These are phyloP conservation scores for Rhizopus microsporus DNA, from an alignment of 371 early-diverging fungal genomes.

Conservation along the genomic window DNA sequence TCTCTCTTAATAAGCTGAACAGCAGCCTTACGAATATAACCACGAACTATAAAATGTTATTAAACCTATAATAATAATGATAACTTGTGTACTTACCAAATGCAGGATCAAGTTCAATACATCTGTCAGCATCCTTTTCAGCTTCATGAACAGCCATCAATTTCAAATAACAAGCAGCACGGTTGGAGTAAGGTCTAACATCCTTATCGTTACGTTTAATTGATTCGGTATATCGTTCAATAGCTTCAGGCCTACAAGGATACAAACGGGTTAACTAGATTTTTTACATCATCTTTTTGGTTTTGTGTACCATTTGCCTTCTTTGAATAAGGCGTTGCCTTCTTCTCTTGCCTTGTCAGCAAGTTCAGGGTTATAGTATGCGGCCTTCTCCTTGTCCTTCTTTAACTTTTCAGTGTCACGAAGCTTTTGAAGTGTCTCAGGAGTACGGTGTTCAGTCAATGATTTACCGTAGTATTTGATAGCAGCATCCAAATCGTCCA, in stretches of 20 bases:
- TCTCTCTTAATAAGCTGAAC: conserved; percentile 89
- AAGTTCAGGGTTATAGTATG: conserved; percentile 82
- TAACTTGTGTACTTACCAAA: conserved; percentile 58
- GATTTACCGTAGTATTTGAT: conserved; percentile 93
- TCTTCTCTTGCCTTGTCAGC: conserved; percentile 91
- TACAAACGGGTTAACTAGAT: background rate
- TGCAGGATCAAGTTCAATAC: conserved; percentile 83
- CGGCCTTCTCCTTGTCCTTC: conserved; percentile 78
- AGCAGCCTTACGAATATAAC: conserved; percentile 97
- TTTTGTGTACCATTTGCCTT: conserved; percentile 62
- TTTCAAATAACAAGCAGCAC: conserved; percentile 96
- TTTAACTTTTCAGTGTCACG: conserved; percentile 86
- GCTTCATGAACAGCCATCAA: conserved; percentile 94
- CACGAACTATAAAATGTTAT: conserved; percentile 66
- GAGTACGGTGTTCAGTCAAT: conserved; percentile 93
- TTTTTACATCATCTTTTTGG: background rate
- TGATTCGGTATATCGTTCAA: conserved; percentile 94
- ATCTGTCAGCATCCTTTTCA: conserved; percentile 91
- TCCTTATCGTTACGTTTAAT: conserved; percentile 95
- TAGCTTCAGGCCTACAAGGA: conserved; percentile 71
- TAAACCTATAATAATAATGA: background rate
- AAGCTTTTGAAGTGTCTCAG: conserved; percentile 90
- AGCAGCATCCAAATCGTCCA: conserved; percentile 79
- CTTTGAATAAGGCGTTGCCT: conserved; percentile 94
- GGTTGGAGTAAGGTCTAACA: conserved; percentile 91